Conservation (phyloP, 2,329 filamentous ascomycete genomes). For the Pseudocercospora fijiensis region DNA sequence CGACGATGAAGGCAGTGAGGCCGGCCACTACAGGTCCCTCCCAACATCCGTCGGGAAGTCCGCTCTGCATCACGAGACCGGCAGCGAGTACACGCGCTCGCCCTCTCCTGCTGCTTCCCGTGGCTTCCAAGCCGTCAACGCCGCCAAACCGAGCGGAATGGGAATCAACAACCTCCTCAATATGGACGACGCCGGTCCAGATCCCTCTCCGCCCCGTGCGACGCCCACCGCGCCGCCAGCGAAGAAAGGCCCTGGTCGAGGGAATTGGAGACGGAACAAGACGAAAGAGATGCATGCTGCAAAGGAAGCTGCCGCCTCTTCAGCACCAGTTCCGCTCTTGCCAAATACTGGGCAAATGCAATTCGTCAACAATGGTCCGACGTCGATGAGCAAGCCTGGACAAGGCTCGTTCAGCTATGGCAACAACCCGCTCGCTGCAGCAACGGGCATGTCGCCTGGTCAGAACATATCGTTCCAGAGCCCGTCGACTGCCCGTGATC, state of each 20-base stretch:
- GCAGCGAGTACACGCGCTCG: constrained; percentile 50
- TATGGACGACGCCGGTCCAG: constrained; percentile 42
- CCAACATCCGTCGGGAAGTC: constrained; percentile 24
- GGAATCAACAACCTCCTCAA: constrained; percentile 51
- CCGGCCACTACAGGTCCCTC: constrained; percentile 25
- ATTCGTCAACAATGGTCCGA: constrained; percentile 32
- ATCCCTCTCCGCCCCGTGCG: constrained; percentile 30
- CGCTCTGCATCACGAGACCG: constrained; percentile 33
- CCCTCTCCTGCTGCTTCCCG: constrained; percentile 39
- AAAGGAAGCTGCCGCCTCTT: constrained; percentile 11
- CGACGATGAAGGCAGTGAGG: constrained; percentile 36
- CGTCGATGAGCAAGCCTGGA: constrained; percentile 18
- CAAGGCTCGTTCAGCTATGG: constrained; percentile 12
- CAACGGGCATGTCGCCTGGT: constrained; percentile 21
- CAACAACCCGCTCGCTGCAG: constrained; percentile 15
- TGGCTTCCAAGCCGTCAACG: constrained; percentile 42
- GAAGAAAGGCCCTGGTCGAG: constrained; percentile 49
- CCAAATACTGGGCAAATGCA: constrained; percentile 35
- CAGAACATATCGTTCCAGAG: constrained; percentile 29
- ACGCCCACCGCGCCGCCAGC: constrained; percentile 28
- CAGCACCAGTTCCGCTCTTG: constrained; percentile 38
- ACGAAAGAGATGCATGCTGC: constrained; percentile 15
- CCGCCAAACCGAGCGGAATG: constrained; percentile 44
- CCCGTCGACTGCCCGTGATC: constrained; percentile 28
- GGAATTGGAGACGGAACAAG: constrained; percentile 50